Evolutionary conservation across 305 asterid genomes (phyloP), one percentile per base, ranked within the genome.

Genomic region (Fraxinus sp.): DNA sequence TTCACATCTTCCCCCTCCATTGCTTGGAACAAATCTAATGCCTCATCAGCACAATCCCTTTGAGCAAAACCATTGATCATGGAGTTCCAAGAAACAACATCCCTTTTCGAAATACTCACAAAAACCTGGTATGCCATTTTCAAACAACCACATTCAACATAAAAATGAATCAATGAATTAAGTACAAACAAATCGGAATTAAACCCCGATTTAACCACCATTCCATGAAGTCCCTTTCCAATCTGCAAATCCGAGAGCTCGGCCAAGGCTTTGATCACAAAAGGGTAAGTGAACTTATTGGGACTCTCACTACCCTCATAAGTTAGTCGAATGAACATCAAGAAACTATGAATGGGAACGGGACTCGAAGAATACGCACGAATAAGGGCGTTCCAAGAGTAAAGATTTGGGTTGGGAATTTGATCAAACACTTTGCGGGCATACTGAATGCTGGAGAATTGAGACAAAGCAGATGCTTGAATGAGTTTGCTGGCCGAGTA

Each of bases 31-130:
- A 89, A 72, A 22, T 89, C 91, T 73, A 90, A 70, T 0, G 94
- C 92, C 76, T 87, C 87, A 6, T 90, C 93, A 68, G 71, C 88
- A 57, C 78, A 84, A 2, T 84, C 93, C 39, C 81, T 86, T 59
- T 80, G 87, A 10, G 90, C 92, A 78, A 89, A 88, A 7, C 97
- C 95, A 46, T 89, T 85, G 49, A 93, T 87, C 89, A 92, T 85
- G 30, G 97, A 88, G 84, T 92, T 93, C 97, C 98, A 91, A 7
- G 97, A 90, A 78, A 94, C 92, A 10, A 91, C 91, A 84, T 94
- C 98, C 87, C 87, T 89, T 20, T 72, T 87, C 9, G 87, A 87
- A 93, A 90, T 90, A 26, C 84, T 84, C 35, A 77, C 74, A 85
- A 90, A 90, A 49, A 91, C 88, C 81, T 83, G 85, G 37, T 80